These are phyloP conservation scores for sorghum (Sorghum bicolor) DNA, from an alignment of 176 grass and related monocot species.

Conservation along the genomic window DNA sequence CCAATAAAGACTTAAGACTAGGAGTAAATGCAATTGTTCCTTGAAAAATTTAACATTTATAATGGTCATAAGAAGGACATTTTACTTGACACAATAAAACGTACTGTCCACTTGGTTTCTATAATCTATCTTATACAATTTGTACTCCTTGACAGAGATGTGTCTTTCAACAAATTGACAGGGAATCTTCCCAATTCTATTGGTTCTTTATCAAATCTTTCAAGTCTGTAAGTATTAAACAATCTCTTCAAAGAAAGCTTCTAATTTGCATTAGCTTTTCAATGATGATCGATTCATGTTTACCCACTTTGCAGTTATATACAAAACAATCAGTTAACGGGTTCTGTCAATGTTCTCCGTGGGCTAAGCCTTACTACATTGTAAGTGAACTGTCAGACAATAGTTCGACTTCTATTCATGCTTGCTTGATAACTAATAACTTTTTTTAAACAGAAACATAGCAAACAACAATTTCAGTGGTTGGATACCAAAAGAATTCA, in stretches of 20 bases:
- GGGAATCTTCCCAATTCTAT: constrained; percentile 89
- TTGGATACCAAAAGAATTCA: constrained; percentile 90
- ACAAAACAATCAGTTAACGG: constrained; percentile 84
- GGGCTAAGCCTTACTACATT: constrained; percentile 71
- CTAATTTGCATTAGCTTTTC: constrained; percentile 18
- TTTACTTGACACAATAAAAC: background rate
- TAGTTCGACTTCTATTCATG: constrained; percentile 8
- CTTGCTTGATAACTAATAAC: background rate
- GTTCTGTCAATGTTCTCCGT: constrained; percentile 77
- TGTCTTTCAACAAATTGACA: constrained; percentile 90
- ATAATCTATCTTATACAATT: constrained; percentile 49
- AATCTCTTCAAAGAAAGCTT: constrained; percentile 1
- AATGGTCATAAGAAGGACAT: background rate
- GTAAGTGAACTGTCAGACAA: constrained; percentile 48
- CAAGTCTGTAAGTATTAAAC: constrained; percentile 74
- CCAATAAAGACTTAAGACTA: too few species aligned
- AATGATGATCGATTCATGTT: constrained; percentile 24
- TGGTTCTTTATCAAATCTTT: constrained; percentile 78
- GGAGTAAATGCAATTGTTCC: background rate
- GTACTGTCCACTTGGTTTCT: constrained; percentile 23
- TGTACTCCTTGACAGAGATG: constrained; percentile 62
- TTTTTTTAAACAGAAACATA: constrained; percentile 69
- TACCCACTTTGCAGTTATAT: constrained; percentile 69
- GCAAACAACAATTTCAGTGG: constrained; percentile 94
- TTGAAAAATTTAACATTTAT: background rate